Evolutionary conservation across 169 alveolate species (phyloP), one percentile per base, ranked within the genome.

Genomic region (Eimeria praecox): DNA sequence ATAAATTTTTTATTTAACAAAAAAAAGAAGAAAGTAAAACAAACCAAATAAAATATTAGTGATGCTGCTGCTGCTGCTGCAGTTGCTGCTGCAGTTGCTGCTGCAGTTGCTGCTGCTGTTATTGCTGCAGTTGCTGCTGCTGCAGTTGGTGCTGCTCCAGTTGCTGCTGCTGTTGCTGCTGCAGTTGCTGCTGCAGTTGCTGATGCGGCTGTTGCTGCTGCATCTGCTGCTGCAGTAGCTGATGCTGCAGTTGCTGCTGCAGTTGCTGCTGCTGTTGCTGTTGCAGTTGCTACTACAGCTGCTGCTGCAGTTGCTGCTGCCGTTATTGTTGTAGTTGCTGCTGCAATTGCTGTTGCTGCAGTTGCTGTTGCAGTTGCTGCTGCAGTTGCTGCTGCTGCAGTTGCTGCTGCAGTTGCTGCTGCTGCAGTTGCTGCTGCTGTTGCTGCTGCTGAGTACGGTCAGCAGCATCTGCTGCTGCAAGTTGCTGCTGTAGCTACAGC

Each of bases 71-170:
- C 71, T 22, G 71, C 22, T 59, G 71, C 22, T 59, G 71, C 71
- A 18, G 71, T 59, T 59, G 71, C 71, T 59, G 71, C 71, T 59
- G 71, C 71, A 18, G 22, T 22, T 59, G 71, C 71, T 59, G 73
- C 97, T 59, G n/a, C 42, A 56, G 85, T 78, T 96, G 94, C 71
- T 96, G 44, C 73, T 95, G 35, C 97, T 97, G 86, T 97, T 97
- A 87, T 89, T 97, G 20, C 95, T 97, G 35, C 97, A 97, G 97
- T 97, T 90, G 44, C 88, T 87, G 33, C 98, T 98, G 33, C 96
- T 85, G 71, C 80, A 46, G 89, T 94, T 38, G 97, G 97, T 83
- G 95, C 96, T 69, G 95, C 98, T 16, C 98, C 98, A 71, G 97
- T 98, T 6, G 80, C 35, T 69, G 35, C 80, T 22, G 80, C 80